Percentiles rank a stretch among this genome's conserved stretches.
Conservation (phyloP, 1,284 basidiomycete species). For the Ceratobasidium sp. region DNA sequence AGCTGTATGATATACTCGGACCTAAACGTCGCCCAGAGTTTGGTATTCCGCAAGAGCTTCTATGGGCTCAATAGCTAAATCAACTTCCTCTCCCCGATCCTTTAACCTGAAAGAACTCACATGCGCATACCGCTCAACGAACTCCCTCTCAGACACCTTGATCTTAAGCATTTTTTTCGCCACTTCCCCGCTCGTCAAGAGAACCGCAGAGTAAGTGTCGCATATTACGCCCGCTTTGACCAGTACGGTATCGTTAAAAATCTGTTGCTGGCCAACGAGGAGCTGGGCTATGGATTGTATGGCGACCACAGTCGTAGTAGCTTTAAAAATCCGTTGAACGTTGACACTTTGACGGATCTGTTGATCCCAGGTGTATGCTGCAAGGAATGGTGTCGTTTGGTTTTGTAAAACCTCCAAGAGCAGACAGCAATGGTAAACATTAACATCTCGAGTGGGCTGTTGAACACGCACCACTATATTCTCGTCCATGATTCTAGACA, state of each 20-base stretch:
- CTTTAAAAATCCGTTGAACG: slow-evolving; percentile 20
- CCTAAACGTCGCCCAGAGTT: slow-evolving; percentile 23
- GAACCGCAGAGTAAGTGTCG: slow-evolving; percentile 26
- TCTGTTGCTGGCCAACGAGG: slow-evolving; percentile 32
- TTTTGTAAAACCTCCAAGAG: slow-evolving; percentile 5
- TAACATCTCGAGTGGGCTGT: background rate
- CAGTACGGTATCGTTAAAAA: slow-evolving; percentile 5
- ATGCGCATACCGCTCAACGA: slow-evolving; percentile 29
- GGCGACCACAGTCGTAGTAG: slow-evolving; percentile 23
- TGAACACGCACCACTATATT: slow-evolving; percentile 11
- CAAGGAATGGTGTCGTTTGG: slow-evolving; percentile 10
- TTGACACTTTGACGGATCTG: background rate
- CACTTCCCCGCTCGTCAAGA: slow-evolving; percentile 29
- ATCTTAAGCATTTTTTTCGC: slow-evolving; percentile 44
- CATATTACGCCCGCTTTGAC: slow-evolving; percentile 33
- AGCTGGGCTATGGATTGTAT: slow-evolving; percentile 27
- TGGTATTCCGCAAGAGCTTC: slow-evolving; percentile 29
- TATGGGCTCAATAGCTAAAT: background rate
- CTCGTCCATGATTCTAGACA: slow-evolving; percentile 11
- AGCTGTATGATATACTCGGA: slow-evolving; percentile 36
- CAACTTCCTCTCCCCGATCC: background rate
- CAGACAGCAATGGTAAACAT: background rate
- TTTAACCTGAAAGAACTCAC: background rate
- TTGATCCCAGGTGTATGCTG: background rate
- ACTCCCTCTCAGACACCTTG: slow-evolving; percentile 25